Evolutionary conservation across 805 yeast genomes (phyloP).

Genomic region (Wickerhamomyces xylosicus): DNA sequence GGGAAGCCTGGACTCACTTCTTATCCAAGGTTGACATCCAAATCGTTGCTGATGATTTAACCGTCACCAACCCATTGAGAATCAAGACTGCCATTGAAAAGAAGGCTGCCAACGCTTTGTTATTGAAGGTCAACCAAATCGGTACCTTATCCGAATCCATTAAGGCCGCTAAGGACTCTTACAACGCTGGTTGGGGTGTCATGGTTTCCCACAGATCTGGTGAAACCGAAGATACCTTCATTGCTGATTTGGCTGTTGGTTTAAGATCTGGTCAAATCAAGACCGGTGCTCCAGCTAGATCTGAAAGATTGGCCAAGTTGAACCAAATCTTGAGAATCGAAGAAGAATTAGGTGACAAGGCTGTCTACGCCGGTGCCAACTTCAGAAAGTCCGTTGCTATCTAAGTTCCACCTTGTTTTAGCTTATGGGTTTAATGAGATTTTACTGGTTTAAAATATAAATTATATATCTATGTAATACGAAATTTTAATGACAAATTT

Average conservation of each 20-base stretch:
- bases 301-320: slow-evolving; percentile 98
- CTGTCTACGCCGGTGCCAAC: slow-evolving; percentile 86
- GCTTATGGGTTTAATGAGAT: not conserved
- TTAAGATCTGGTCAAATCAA: slow-evolving; percentile 97
- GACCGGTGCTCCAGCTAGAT: slow-evolving; percentile 99
- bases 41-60: slow-evolving; percentile 96
- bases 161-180: slow-evolving; percentile 92
- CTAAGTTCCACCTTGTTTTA: slow-evolving; percentile 10
- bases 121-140: slow-evolving; percentile 97
- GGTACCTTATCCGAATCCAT: slow-evolving; percentile 95
- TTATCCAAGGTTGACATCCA: slow-evolving; percentile 67
- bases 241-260: slow-evolving; percentile 97
- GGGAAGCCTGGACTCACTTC: slow-evolving; percentile 96
- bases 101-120: slow-evolving; percentile 91
- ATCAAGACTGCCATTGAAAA: slow-evolving; percentile 91
- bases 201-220: slow-evolving; percentile 99
- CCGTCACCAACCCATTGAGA: slow-evolving; percentile 95
- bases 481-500: not conserved
- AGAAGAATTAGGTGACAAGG: slow-evolving; percentile 97
- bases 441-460: not conserved
- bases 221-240: slow-evolving; percentile 98
- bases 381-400: slow-evolving; percentile 48
- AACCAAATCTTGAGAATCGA: slow-evolving; percentile 98
- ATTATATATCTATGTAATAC: not conserved
- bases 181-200: slow-evolving; percentile 97